phyloP scores from a whole-genome alignment of 306 rosid species.

The Gastrolobium bilobum region DNA sequence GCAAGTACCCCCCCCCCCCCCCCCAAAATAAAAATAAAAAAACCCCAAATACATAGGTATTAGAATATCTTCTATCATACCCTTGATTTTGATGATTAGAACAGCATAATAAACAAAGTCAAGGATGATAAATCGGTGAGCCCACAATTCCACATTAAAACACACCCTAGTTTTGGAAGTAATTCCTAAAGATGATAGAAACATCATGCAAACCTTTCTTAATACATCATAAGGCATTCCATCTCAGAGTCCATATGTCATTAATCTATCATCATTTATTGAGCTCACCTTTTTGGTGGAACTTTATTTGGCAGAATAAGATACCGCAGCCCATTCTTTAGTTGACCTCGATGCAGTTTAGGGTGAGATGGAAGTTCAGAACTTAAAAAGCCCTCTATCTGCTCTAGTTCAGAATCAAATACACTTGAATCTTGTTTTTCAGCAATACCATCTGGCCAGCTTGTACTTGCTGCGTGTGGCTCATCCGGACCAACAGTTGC shows the following conservation, averaged over 20 bases:
- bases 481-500: constrained; percentile 96
- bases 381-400: constrained; percentile 68
- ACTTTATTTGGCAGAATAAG: constrained; percentile 92
- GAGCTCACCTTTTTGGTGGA: constrained; percentile 82
- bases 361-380: constrained; percentile 90
- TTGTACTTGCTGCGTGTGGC: constrained; percentile 91
- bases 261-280: constrained; percentile 21
- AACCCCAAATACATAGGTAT: not conserved
- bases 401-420: constrained; percentile 65
- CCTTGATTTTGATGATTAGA: not conserved
- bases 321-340: constrained; percentile 87
- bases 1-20: not conserved
- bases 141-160: constrained; percentile 6
- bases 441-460: constrained; percentile 82
- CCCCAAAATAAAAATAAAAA: too few relatives aligned
- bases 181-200: constrained; percentile 31
- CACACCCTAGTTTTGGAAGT: not conserved
- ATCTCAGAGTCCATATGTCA: constrained; percentile 3
- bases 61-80: not conserved
- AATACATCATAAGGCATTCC: constrained; percentile 18
- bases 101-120: constrained; percentile 26
- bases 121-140: not conserved
- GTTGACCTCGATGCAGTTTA: constrained; percentile 83
- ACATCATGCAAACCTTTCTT: not conserved
- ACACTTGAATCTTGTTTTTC: constrained; percentile 74